A percentile compares a stretch with the other conserved stretches of the same genome.
Conservation (phyloP, 176 grass and related monocot genomes). For the Musa itinerans region DNA sequence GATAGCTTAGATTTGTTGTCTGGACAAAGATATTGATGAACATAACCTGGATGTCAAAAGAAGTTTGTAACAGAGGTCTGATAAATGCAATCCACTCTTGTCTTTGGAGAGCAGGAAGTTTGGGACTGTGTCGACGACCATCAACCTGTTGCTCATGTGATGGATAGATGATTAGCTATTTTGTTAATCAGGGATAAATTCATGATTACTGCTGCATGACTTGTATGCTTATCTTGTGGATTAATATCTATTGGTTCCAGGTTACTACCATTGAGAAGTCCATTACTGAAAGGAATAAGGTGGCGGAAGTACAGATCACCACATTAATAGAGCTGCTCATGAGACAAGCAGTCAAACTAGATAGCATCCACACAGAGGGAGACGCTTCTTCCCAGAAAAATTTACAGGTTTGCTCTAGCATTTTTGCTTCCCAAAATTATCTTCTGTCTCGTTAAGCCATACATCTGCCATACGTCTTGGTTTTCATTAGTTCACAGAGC, state of each 20-base stretch:
- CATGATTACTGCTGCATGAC: neutral
- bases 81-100: too few relatives aligned
- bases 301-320: constrained; percentile 92
- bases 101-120: too few relatives aligned
- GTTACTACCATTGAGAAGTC: constrained; percentile 73
- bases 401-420: constrained; percentile 48
- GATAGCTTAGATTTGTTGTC: too few relatives aligned
- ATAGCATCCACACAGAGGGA: constrained; percentile 50
- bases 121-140: too few relatives aligned
- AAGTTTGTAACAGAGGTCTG: too few relatives aligned
- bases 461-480: neutral
- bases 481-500: neutral
- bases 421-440: neutral
- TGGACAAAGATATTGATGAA: too few relatives aligned
- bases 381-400: constrained; percentile 57
- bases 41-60: too few relatives aligned
- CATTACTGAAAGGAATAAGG: constrained; percentile 56
- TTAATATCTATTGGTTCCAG: constrained; percentile 24
- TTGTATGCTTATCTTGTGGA: neutral
- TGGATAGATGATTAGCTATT: too few relatives aligned
- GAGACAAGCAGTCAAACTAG: constrained; percentile 88
- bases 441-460: neutral
- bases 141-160: too few relatives aligned
- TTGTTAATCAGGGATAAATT: too few relatives aligned
- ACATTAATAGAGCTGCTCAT: constrained; percentile 90